Evolutionary conservation across 805 yeast genomes (phyloP), one percentile per base, ranked within the genome.

Genomic region (Kurtzmaniella cleridarum): DNA sequence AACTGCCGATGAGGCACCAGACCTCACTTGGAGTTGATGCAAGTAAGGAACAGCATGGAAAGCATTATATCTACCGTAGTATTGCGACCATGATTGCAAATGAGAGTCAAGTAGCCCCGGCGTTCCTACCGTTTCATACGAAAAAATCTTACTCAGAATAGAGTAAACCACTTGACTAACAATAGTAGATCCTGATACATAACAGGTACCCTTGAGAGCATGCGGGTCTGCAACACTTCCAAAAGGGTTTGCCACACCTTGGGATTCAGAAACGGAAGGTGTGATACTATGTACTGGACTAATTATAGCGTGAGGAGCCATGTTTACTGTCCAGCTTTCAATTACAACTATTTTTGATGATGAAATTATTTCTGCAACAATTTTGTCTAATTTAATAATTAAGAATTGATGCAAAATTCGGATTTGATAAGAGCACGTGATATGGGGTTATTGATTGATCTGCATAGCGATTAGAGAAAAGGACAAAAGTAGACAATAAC

Each of bases 1-100:
- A 34, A 91, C 73, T 20, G 85, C 76, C 45, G 79, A 73, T 34
- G 91, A 86, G 26, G 96, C 93, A 51, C 96, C 97, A 2, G 83
- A 68, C 57, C 95, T 79, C 41, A 86, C 76, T 54, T 89, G 88
- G 41, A 82, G 60, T 46, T 74, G 65, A 54, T 78, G 69, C 48
- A 82, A 60, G 39, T 69, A 68, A 20, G 95, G 93, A 39, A 80
- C 76, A n/a, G 58, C 61, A 17, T 79, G 80, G 34, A 60, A 54
- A 11, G 76, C 66, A 54, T 83, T 82, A 30, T 57, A 53, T 33
- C 71, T 51, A 51, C 76, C 72, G 53, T 67, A 68, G 35, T 69
- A 59, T 34, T 65, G 58, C 32, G 71, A 55, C 95, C 95, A 88
- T 37, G 72, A 59, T 44, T 67, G 69, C 45, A 83, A 55, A 35